Evolutionary conservation across 2,329 filamentous ascomycete genomes (phyloP), one percentile per base, ranked within the genome.

Genomic region (Calonectria multiphialidica): DNA sequence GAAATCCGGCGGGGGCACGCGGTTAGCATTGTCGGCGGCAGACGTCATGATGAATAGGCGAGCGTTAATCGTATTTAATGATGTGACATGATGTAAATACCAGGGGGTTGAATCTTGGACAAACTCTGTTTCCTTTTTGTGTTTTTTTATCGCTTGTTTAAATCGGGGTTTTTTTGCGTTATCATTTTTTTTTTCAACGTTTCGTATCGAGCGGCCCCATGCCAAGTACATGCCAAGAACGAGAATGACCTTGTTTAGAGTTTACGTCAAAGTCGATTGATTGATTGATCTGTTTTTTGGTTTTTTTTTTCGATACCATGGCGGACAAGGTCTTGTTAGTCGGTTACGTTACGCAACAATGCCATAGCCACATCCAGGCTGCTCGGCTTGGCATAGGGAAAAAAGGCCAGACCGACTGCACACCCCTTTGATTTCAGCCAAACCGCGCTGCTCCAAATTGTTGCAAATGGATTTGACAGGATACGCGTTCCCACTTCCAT

Each of bases 1-100:
- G 67, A 79, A 2, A 57, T 78, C 5, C 74, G 77, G 16, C 59
- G 77, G 8, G 57, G 64, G 8, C 66, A 71, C 28, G 50, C 53
- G 4, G 33, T 53, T 3, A 66, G 25, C 12, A 53, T 66, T 9
- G 25, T 57, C 5, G 28, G 63, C 2, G 55, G 37, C 13, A 42
- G 63, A 33, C 25, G 8, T 8, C 21, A 30, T 57, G 66, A 53
- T 53, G 35, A 28, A 59, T 59, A 23, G 13, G n/a, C 21, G 21
- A 30, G 28, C 28, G 28, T 30, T 30, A 30, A 30, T 30, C 28
- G 28, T 8, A 30, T 30, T 30, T 30, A 8, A 30, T 30, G 28
- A 2, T 30, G 28, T 30, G 28, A 30, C 28, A 8, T 64, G 53
- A 61, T 23, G 40, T 23, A 42, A 44, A 68, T 59, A 40, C 44